These are phyloP conservation scores for Pleoardoris graminearum DNA, from an alignment of 2,329 filamentous ascomycete species.

Conservation along the genomic window DNA sequence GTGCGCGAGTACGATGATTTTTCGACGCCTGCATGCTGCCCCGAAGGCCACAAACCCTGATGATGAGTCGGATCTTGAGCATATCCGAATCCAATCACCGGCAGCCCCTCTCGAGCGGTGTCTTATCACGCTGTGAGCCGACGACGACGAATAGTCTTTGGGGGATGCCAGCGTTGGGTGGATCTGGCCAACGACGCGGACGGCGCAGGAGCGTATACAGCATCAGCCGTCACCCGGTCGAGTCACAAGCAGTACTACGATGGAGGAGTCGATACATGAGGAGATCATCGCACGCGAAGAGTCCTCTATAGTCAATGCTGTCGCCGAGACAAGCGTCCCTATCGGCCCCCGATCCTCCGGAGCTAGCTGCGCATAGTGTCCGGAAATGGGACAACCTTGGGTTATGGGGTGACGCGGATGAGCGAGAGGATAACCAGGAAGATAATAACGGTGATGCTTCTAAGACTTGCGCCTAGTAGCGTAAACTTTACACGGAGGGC, in stretches of 20 bases:
- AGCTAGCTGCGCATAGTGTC: too few species aligned
- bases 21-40: too few species aligned
- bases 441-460: too few species aligned
- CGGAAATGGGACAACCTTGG: too few species aligned
- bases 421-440: too few species aligned
- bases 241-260: conserved; percentile 23
- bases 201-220: conserved; percentile 37
- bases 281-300: conserved; percentile 34
- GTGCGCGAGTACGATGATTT: too few species aligned
- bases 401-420: too few species aligned
- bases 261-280: conserved; percentile 42
- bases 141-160: conserved; percentile 42
- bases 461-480: too few species aligned
- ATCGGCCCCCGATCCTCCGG: too few species aligned
- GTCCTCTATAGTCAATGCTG: conserved; percentile 21
- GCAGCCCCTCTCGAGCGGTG: conserved; percentile 35
- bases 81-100: conserved; percentile 35
- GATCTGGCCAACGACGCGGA: conserved; percentile 38
- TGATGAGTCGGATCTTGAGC: too few species aligned
- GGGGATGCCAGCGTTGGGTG: conserved; percentile 39
- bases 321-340: conserved; percentile 37
- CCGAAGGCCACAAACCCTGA: too few species aligned
- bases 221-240: conserved; percentile 38
- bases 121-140: conserved; percentile 55
- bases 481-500: too few species aligned